Evolutionary conservation across 179 eudicot species (phyloP), one percentile per base, ranked within the genome.

Genomic region (Camellia oleifera): DNA sequence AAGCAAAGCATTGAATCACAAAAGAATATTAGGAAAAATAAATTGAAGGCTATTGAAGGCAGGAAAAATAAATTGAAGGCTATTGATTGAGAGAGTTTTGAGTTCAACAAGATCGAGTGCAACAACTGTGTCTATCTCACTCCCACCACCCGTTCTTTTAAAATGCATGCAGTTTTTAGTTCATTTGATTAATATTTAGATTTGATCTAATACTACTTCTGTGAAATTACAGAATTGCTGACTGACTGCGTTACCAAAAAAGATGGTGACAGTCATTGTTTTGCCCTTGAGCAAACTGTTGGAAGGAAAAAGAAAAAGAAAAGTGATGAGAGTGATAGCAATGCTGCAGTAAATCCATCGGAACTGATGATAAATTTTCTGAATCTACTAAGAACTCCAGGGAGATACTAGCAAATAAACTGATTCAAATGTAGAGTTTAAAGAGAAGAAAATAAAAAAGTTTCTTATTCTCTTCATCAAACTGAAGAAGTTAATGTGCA

Each of bases 371-470:
- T 15, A 32, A 74, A 72, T 13, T 68, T 56, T 50, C 62, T 58
- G 75, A 75, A 13, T 56, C 53, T 26, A 77, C 26, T 17, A 81
- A 85, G 45, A 78, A 78, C 61, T 78, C 81, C 1, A 58, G 74
- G 76, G 63, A 44, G 53, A 63, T 44, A n/a, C 7, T 12, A 12
- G 76, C 76, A 18, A 77, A 72, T 65, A 80, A 77, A 79, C 62
- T 54, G 82, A 54, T 76, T 62, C 44, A 15, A 56, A 63, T 60
- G 77, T 60, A 26, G 87, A 88, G n/a, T 54, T 71, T 18, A 88
- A 88, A 78, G 85, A 75, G 74, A 88, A 83, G 83, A 77, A 83
- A 82, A 80, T 67, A 56, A 79, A 74, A 78, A 71, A 61, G 45
- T 53, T 74, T 58, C 63, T 75, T 84, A 78, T 81, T 20, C 44